phyloP scores from a whole-genome alignment of 2,329 filamentous ascomycete genomes.

The Didymella exigua region DNA sequence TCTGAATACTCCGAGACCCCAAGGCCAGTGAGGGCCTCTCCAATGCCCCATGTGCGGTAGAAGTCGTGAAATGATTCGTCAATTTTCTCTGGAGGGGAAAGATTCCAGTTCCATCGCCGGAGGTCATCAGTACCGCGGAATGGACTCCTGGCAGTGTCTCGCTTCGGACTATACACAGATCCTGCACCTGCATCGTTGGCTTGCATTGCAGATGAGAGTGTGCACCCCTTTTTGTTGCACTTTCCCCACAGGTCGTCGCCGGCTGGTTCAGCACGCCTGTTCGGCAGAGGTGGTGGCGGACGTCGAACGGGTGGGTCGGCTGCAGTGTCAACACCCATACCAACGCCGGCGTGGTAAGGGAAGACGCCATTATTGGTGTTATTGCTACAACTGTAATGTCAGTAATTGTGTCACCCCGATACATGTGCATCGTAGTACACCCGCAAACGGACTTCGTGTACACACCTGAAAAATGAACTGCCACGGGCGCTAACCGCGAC shows the following conservation, averaged over 20 bases:
- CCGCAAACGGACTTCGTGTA: not conserved
- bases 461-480: not conserved
- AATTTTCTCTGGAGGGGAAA: constrained; percentile 1
- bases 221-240: constrained; percentile 21
- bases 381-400: not conserved
- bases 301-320: constrained; percentile 7
- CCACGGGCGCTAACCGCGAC: not conserved
- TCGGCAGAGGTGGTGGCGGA: constrained; percentile 14
- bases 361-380: not conserved
- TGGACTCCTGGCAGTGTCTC: constrained; percentile 11
- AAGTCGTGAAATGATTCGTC: constrained; percentile 16
- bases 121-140: constrained; percentile 15
- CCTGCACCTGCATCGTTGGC: constrained; percentile 15
- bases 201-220: constrained; percentile 20
- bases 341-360: not conserved
- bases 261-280: constrained; percentile 10
- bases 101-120: constrained; percentile 18
- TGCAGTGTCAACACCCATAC: not conserved
- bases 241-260: constrained; percentile 16
- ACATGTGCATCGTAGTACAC: not conserved
- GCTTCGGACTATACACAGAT: constrained; percentile 11
- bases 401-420: not conserved
- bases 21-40: constrained; percentile 19
- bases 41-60: constrained; percentile 23
- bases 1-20: constrained; percentile 18